A percentile compares a stretch with the other conserved stretches of the same genome.
Conservation (phyloP, 208 protist genomes). For the Wallacemonas sp. region DNA sequence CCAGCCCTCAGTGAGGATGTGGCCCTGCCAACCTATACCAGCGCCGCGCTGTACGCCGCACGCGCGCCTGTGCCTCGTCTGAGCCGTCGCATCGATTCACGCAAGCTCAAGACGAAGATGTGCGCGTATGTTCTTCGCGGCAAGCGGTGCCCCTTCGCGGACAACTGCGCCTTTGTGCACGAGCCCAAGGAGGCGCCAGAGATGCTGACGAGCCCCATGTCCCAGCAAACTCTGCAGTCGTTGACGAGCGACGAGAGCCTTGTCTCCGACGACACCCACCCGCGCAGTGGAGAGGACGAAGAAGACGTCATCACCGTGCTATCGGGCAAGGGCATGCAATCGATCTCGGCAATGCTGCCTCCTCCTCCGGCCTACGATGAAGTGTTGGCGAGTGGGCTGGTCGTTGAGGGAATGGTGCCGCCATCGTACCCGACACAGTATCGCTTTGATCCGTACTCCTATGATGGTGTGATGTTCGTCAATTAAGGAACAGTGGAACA, state of each 20-base stretch:
- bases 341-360: background rate
- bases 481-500: background rate
- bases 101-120: constrained; percentile 46
- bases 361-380: constrained; percentile 20
- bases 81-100: constrained; percentile 39
- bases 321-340: background rate
- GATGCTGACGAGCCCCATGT: constrained; percentile 12
- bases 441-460: constrained; percentile 52
- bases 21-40: constrained; percentile 8
- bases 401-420: background rate
- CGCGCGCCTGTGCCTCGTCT: constrained; percentile 1
- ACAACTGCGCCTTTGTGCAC: constrained; percentile 55
- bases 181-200: constrained; percentile 7
- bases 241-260: constrained; percentile 10
- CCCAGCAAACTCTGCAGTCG: constrained; percentile 2
- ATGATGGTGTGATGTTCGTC: constrained; percentile 30
- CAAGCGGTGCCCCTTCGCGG: constrained; percentile 38
- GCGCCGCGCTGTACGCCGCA: background rate
- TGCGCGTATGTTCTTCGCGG: constrained; percentile 38
- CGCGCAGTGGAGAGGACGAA: constrained; percentile 1
- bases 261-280: background rate
- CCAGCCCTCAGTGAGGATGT: background rate
- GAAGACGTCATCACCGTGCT: background rate
- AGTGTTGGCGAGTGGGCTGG: background rate
- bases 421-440: constrained; percentile 35